phyloP scores from a whole-genome alignment of 2,329 filamentous ascomycete genomes.

The Rutstroemia sydowiana region DNA sequence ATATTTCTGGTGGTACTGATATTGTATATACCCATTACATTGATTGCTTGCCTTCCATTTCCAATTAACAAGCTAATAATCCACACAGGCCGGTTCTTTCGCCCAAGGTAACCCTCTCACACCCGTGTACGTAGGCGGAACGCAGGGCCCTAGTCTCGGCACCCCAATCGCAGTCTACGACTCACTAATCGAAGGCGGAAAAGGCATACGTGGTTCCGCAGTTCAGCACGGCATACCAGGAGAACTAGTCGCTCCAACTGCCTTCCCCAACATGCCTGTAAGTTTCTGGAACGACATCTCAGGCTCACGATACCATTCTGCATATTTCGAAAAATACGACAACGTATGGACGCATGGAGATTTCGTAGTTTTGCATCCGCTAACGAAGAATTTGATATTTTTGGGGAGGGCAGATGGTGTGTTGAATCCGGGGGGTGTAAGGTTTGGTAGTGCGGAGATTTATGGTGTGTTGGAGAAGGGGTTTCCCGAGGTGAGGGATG shows the following conservation, averaged over 20 bases:
- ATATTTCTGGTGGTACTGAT: conserved; percentile 74
- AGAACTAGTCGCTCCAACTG: conserved; percentile 62
- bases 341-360: conserved; percentile 79
- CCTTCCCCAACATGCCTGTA: conserved; percentile 71
- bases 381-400: conserved; percentile 57
- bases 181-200: conserved; percentile 42
- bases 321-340: conserved; percentile 56
- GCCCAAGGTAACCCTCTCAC: conserved; percentile 56
- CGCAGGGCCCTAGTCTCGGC: conserved; percentile 45
- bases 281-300: conserved; percentile 52
- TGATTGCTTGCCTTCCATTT: not conserved
- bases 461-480: conserved; percentile 64
- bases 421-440: conserved; percentile 69
- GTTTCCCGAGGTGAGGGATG: conserved; percentile 61
- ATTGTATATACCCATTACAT: conserved; percentile 41
- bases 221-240: conserved; percentile 57
- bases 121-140: conserved; percentile 55
- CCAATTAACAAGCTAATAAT: no score
- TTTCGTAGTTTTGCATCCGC: conserved; percentile 64
- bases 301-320: conserved; percentile 40
- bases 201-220: conserved; percentile 33
- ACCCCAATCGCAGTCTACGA: conserved; percentile 56
- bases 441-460: conserved; percentile 75
- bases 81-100: conserved; percentile 52
- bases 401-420: conserved; percentile 71